Evolutionary conservation across 441 rosid genomes (phyloP).

Genomic region (Breynia disticha): DNA sequence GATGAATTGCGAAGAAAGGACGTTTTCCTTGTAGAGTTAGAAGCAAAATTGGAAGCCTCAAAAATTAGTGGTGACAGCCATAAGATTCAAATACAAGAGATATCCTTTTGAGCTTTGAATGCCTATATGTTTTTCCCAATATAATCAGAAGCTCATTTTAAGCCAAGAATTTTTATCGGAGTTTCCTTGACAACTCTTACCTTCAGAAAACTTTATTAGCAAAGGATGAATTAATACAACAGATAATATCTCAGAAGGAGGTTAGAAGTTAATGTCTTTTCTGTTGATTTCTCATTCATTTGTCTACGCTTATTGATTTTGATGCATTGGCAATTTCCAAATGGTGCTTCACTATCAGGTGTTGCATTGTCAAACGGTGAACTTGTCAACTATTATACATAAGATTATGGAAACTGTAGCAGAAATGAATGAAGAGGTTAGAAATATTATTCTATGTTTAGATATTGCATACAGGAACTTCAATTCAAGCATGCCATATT

Average conservation of each 20-base stretch:
- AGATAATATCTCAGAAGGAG: constrained; percentile 57
- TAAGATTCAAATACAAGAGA: constrained; percentile 51
- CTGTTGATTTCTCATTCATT: constrained; percentile 11
- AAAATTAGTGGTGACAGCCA: constrained; percentile 28
- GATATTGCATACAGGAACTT: not conserved
- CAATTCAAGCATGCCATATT: constrained; percentile 3
- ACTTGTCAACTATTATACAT: constrained; percentile 39
- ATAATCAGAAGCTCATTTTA: constrained; percentile 7
- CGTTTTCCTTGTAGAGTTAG: constrained; percentile 46
- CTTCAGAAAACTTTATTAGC: constrained; percentile 51
- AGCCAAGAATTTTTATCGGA: constrained; percentile 14
- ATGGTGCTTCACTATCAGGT: constrained; percentile 27
- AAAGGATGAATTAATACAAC: constrained; percentile 53
- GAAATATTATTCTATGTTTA: not conserved
- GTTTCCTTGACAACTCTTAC: constrained; percentile 50
- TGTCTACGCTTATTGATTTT: constrained; percentile 10
- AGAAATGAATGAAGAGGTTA: constrained; percentile 62
- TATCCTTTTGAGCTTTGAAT: constrained; percentile 32
- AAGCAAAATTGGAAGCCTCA: constrained; percentile 41
- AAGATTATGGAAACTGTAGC: constrained; percentile 50
- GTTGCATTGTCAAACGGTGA: constrained; percentile 45
- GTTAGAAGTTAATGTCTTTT: constrained; percentile 24
- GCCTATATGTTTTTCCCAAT: constrained; percentile 4
- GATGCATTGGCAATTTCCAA: constrained; percentile 9
- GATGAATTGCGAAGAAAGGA: constrained; percentile 45